phyloP scores from a whole-genome alignment of 257 asterid species.

The Linderniella brevidens region DNA sequence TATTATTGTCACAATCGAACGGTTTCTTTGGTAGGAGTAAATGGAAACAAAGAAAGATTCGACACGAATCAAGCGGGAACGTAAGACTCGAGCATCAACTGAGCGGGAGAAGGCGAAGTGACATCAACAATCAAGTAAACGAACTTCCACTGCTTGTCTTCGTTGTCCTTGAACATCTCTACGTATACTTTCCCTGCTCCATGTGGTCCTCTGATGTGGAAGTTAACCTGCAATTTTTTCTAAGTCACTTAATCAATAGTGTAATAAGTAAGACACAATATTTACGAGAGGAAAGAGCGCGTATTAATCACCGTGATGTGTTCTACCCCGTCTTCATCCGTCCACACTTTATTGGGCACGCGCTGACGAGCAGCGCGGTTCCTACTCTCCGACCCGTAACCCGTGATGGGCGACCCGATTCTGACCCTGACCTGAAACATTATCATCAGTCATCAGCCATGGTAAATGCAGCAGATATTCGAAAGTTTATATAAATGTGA shows the following conservation, averaged over 20 bases:
- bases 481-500: too few species aligned
- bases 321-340: conserved; percentile 76
- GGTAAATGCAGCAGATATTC: too few species aligned
- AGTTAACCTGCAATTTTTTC: conserved; percentile 39
- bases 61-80: conserved; percentile 83
- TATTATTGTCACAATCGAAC: too few species aligned
- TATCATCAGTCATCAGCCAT: too few species aligned
- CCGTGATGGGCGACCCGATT: conserved; percentile 77
- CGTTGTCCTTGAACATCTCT: conserved; percentile 88
- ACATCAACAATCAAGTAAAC: conserved; percentile 67
- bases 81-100: conserved; percentile 86
- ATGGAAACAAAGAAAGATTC: too few species aligned
- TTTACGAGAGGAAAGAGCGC: too few species aligned
- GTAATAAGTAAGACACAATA: neutral
- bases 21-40: too few species aligned
- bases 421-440: conserved; percentile 54
- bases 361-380: conserved; percentile 97
- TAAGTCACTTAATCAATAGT: neutral
- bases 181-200: conserved; percentile 73
- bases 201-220: conserved; percentile 79
- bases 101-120: conserved; percentile 56
- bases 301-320: conserved; percentile 86
- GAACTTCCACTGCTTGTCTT: conserved; percentile 81
- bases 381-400: conserved; percentile 84
- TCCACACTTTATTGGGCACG: conserved; percentile 65